Percentiles rank a stretch among this genome's conserved stretches.
Evolutionary conservation across 169 alveolate genomes (phyloP).

Genomic region (Plasmodium ovale): DNA sequence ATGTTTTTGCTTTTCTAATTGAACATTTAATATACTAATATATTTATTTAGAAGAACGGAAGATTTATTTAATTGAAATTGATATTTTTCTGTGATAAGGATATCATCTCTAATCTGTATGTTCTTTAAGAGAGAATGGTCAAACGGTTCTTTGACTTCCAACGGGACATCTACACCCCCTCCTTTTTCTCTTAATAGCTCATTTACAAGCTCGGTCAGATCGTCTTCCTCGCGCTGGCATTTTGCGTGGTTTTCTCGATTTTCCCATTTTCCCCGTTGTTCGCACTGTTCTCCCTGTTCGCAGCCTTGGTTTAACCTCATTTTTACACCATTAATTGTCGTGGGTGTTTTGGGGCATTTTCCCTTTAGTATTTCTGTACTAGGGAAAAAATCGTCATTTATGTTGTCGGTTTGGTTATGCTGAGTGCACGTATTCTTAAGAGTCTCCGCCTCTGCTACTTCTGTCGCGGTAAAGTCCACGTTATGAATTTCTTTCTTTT

Average conservation of each 20-base stretch:
- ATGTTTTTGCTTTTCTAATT: constrained; percentile 58
- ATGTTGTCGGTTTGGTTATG: background rate
- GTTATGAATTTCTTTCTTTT: background rate
- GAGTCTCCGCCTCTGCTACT: background rate
- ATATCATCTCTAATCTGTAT: constrained; percentile 17
- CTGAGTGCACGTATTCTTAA: background rate
- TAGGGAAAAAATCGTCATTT: background rate
- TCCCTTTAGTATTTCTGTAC: background rate
- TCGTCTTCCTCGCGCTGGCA: background rate
- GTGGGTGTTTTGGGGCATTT: background rate
- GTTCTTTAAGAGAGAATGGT: constrained; percentile 6
- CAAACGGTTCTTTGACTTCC: background rate
- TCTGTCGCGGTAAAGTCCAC: background rate
- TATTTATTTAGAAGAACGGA: constrained; percentile 43
- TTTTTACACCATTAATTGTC: background rate
- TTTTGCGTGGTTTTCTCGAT: background rate
- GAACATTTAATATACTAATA: constrained; percentile 58
- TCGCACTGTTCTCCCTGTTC: background rate
- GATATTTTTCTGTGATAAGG: constrained; percentile 12
- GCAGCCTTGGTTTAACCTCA: no score
- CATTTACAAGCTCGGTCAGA: background rate
- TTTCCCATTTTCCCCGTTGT: background rate
- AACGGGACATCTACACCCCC: background rate
- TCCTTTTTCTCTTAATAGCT: background rate
- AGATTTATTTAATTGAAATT: constrained; percentile 57